Conservation (phyloP, 2,329 filamentous ascomycete species). For the Phialemonium atrogriseum region DNA sequence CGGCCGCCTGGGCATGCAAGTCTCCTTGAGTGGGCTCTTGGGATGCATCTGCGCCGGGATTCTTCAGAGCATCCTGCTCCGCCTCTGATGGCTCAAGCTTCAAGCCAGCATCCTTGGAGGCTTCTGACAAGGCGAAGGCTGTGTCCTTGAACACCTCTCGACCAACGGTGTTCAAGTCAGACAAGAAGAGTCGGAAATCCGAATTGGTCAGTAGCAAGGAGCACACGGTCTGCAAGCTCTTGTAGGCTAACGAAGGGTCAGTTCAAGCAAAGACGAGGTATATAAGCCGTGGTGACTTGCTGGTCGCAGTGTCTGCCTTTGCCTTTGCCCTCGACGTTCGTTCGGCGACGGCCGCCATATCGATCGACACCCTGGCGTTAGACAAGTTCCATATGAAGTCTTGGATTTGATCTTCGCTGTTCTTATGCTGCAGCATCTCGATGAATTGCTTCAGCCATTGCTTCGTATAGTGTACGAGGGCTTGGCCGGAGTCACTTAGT, state of each 20-base stretch:
- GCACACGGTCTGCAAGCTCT: slow-evolving; percentile 75
- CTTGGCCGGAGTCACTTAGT: slow-evolving; percentile 68
- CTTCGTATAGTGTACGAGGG: slow-evolving; percentile 63
- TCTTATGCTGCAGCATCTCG: slow-evolving; percentile 75
- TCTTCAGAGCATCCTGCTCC: slow-evolving; percentile 46
- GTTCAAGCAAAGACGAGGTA: not conserved
- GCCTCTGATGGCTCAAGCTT: slow-evolving; percentile 60
- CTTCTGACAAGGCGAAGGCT: slow-evolving; percentile 67
- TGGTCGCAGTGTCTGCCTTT: slow-evolving; percentile 63
- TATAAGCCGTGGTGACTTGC: slow-evolving; percentile 31
- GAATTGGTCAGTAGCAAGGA: slow-evolving; percentile 82
- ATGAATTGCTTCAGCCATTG: slow-evolving; percentile 74
- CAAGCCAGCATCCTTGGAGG: slow-evolving; percentile 66
- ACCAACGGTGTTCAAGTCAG: slow-evolving; percentile 69
- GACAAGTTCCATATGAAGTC: slow-evolving; percentile 82
- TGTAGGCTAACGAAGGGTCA: slow-evolving; percentile 49
- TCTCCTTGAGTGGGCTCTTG: slow-evolving; percentile 50
- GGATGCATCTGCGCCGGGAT: slow-evolving; percentile 38
- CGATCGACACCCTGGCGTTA: slow-evolving; percentile 62
- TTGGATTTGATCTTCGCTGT: slow-evolving; percentile 76
- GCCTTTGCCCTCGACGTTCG: slow-evolving; percentile 55
- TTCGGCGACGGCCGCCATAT: slow-evolving; percentile 54
- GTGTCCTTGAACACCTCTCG: slow-evolving; percentile 83
- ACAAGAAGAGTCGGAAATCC: slow-evolving; percentile 80
- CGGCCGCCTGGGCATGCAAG: slow-evolving; percentile 47